Evolutionary conservation across 2,329 filamentous ascomycete genomes (phyloP).

Genomic region (Zymoseptoria passerinii): DNA sequence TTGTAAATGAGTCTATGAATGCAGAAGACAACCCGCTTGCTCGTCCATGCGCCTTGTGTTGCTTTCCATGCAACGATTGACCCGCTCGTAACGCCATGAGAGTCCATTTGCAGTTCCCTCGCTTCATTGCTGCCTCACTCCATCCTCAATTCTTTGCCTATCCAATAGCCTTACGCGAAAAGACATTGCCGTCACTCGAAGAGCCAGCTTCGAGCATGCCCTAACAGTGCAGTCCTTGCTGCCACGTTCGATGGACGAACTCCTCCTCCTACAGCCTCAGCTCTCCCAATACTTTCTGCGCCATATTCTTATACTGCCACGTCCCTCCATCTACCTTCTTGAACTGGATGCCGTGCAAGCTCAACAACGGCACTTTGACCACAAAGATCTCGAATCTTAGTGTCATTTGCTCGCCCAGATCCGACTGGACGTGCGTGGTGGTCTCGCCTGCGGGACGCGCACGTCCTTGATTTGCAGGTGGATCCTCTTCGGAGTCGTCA

Average conservation of each 20-base stretch:
- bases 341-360: slow-evolving; percentile 92
- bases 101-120: neutral
- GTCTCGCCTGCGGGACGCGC: slow-evolving; percentile 64
- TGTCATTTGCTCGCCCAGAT: slow-evolving; percentile 74
- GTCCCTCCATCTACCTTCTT: slow-evolving; percentile 93
- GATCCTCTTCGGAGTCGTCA: slow-evolving; percentile 26
- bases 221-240: too few relatives aligned
- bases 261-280: slow-evolving; percentile 55
- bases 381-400: slow-evolving; percentile 94
- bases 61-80: neutral
- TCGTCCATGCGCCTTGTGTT: neutral
- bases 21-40: neutral
- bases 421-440: slow-evolving; percentile 82
- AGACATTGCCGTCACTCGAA: neutral
- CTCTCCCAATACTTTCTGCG: slow-evolving; percentile 84
- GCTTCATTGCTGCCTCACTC: neutral
- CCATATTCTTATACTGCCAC: slow-evolving; percentile 99
- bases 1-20: neutral
- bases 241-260: too few relatives aligned
- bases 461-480: slow-evolving; percentile 24
- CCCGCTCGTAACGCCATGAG: neutral
- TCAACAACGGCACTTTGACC: slow-evolving; percentile 90
- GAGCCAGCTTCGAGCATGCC: neutral
- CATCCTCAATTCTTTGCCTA: neutral
- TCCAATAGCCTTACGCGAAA: neutral